Evolutionary conservation across 495 filamentous ascomycete genomes (phyloP).

Genomic region (Coniosporium apollinis): DNA sequence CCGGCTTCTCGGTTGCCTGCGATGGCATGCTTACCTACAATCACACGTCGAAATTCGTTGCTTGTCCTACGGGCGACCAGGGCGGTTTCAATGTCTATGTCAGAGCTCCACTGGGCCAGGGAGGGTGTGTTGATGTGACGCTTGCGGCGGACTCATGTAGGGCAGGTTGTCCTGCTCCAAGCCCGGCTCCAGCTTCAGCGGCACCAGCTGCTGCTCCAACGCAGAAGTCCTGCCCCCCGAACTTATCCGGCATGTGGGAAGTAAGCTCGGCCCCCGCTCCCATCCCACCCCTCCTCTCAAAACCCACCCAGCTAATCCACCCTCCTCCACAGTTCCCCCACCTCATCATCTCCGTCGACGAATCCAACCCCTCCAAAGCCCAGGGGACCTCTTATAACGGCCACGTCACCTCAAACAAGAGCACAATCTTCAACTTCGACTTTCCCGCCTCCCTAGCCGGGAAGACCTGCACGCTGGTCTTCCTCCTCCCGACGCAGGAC

Average conservation of each 20-base stretch:
- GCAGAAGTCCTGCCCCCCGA: not conserved
- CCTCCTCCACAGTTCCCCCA: conserved; percentile 9
- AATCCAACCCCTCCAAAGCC: conserved; percentile 9
- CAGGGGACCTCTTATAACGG: conserved; percentile 16
- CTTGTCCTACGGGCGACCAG: conserved; percentile 14
- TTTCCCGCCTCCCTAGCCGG: conserved; percentile 12
- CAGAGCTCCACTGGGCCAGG: conserved; percentile 6
- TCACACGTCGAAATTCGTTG: conserved; percentile 4
- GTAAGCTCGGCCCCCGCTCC: not conserved
- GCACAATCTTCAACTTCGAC: conserved; percentile 22
- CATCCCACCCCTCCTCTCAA: not conserved
- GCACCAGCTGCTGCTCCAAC: no score
- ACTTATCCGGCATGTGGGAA: not conserved
- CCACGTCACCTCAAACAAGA: conserved; percentile 8
- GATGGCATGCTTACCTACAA: conserved; percentile 10
- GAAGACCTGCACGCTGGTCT: conserved; percentile 20
- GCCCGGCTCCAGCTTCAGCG: not conserved
- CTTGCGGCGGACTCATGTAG: conserved; percentile 7
- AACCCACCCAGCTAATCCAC: not conserved
- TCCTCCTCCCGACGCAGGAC: conserved; percentile 14
- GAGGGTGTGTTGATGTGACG: conserved; percentile 9
- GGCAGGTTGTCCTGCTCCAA: not conserved
- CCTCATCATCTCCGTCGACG: conserved; percentile 19
- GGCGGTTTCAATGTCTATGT: conserved; percentile 18
- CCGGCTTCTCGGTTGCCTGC: conserved; percentile 19